A percentile compares a stretch with the other conserved stretches of the same genome.
Evolutionary conservation across 257 asterid genomes (phyloP).

Genomic region (Gentiana dahurica): DNA sequence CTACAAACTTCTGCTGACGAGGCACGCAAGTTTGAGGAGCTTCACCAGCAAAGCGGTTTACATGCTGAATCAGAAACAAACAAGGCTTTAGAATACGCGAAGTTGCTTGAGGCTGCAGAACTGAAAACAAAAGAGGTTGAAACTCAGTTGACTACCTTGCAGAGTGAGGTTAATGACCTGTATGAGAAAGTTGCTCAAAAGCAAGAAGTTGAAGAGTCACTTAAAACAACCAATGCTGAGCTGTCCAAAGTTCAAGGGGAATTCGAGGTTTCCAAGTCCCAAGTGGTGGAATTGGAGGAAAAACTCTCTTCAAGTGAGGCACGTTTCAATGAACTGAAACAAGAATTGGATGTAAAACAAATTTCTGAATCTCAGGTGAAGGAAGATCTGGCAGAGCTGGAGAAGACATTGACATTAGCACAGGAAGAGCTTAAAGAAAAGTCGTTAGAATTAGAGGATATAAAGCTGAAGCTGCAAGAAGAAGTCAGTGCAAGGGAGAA

Average conservation of each 20-base stretch:
- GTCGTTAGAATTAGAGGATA: conserved; percentile 41
- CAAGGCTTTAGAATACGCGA: conserved; percentile 57
- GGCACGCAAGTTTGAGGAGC: conserved; percentile 57
- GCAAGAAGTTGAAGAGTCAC: conserved; percentile 59
- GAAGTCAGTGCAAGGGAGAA: conserved; percentile 34
- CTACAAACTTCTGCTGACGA: conserved; percentile 40
- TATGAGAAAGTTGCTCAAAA: conserved; percentile 43
- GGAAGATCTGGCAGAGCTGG: conserved; percentile 46
- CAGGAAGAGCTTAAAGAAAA: conserved; percentile 35
- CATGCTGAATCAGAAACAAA: conserved; percentile 62
- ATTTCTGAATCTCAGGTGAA: conserved; percentile 49
- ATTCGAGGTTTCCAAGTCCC: conserved; percentile 55
- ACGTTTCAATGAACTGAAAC: conserved; percentile 33
- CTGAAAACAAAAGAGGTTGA: conserved; percentile 48
- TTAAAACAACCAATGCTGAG: conserved; percentile 34
- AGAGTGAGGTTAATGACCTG: conserved; percentile 45
- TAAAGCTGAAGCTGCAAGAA: conserved; percentile 44
- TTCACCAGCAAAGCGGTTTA: conserved; percentile 62
- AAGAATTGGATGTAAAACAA: conserved; percentile 40
- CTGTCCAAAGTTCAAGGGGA: conserved; percentile 54
- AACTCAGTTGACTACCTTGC: conserved; percentile 47
- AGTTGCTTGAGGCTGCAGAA: conserved; percentile 55
- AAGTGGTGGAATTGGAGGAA: conserved; percentile 43
- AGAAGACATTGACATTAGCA: conserved; percentile 30
- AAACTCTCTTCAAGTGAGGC: conserved; percentile 66